These are phyloP conservation scores for Colletotrichum neosansevieriae DNA, from an alignment of 2,329 filamentous ascomycete genomes.

Conservation along the genomic window DNA sequence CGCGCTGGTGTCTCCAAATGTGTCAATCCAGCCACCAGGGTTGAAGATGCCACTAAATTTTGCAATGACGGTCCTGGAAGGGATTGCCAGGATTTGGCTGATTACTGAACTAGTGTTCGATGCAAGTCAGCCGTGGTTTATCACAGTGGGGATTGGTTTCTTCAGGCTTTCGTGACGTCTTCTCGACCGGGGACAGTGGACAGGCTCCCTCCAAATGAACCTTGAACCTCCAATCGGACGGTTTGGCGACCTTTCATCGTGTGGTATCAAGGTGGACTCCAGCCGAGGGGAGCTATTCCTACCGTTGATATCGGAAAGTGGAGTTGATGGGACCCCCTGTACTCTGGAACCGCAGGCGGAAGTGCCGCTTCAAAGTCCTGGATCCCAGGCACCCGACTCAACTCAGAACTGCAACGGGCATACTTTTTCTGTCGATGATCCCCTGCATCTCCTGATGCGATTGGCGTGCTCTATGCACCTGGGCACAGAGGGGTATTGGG, in stretches of 20 bases:
- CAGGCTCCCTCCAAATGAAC: not conserved
- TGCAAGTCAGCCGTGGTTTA: not conserved
- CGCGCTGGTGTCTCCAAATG: not conserved
- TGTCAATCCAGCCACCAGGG: not conserved
- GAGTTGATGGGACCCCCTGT: not conserved
- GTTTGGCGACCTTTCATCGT: not conserved
- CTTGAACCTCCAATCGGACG: not conserved
- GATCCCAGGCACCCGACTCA: not conserved
- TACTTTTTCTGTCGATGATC: not conserved
- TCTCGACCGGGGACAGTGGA: not conserved
- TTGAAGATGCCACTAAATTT: not conserved
- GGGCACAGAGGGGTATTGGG: not conserved
- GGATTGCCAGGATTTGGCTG: not conserved
- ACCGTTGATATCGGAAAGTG: slow-evolving; percentile 1
- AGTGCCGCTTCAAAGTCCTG: not conserved
- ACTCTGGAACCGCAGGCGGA: not conserved
- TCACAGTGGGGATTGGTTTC: not conserved
- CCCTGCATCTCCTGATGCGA: not conserved
- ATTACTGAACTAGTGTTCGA: not conserved
- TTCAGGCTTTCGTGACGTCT: not conserved
- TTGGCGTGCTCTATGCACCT: not conserved
- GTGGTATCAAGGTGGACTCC: slow-evolving; percentile 9
- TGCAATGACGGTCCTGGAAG: not conserved
- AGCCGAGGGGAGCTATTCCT: not conserved
- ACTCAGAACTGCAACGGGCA: not conserved